Evolutionary conservation across 345 rosid genomes (phyloP).

Genomic region (Syzygium aromaticum): DNA sequence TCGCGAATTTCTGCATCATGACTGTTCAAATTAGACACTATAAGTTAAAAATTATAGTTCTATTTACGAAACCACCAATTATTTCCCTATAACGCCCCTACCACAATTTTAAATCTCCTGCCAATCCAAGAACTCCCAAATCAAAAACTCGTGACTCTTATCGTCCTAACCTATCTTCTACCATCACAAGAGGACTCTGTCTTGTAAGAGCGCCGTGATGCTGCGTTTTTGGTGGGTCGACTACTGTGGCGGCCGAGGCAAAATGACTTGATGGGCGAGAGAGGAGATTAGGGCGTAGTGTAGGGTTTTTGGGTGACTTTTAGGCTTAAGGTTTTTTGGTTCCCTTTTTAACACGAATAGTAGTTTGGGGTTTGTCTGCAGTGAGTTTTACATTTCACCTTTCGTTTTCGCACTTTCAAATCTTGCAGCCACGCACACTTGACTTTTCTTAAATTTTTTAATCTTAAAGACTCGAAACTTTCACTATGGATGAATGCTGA

Average conservation of each 20-base stretch:
- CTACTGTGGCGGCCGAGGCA: not conserved
- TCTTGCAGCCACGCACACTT: not conserved
- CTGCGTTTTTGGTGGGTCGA: not conserved
- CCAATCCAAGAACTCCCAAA: not conserved
- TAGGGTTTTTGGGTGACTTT: not conserved
- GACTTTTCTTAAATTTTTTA: not conserved
- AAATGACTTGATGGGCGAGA: not conserved
- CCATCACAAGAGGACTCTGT: not conserved
- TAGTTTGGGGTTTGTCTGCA: not conserved
- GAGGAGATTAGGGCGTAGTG: not conserved
- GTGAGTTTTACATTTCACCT: not conserved
- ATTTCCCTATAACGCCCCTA: not conserved
- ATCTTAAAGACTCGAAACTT: not conserved
- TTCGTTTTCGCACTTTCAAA: not conserved
- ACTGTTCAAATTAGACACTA: not conserved
- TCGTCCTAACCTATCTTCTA: not conserved
- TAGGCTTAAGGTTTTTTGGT: not conserved
- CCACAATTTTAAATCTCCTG: not conserved
- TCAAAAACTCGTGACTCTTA: not conserved
- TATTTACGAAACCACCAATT: not conserved
- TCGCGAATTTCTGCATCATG: not conserved
- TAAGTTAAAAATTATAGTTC: not conserved
- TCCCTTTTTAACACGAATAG: not conserved
- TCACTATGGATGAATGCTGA: not conserved
- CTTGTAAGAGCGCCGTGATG: not conserved